Evolutionary conservation across 148 eudicot genomes (phyloP).

Genomic region (Polygonum maritimum): DNA sequence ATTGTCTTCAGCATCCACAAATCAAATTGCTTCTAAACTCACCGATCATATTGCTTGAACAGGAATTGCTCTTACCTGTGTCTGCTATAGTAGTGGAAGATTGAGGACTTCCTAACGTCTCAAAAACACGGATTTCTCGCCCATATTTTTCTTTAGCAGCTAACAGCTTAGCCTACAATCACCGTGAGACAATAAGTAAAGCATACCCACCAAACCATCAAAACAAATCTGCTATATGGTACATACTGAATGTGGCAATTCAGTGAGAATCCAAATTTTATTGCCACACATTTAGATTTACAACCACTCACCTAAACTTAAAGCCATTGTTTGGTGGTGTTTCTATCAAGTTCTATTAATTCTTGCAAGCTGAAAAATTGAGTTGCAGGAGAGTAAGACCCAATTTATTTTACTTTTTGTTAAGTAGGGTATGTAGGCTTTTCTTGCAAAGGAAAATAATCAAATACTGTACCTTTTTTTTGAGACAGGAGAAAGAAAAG

Average conservation of each 20-base stretch:
- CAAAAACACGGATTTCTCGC: constrained; percentile 66
- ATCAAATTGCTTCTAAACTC: not conserved
- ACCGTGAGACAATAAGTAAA: not conserved
- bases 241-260: not conserved
- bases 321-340: too few species aligned
- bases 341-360: too few species aligned
- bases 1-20: not conserved
- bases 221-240: not conserved
- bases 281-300: not conserved
- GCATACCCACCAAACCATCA: not conserved
- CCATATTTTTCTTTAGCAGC: constrained; percentile 65
- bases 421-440: not conserved
- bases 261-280: not conserved
- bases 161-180: constrained; percentile 48
- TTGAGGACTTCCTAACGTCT: constrained; percentile 41
- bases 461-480: not conserved
- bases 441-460: not conserved
- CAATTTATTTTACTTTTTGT: not conserved
- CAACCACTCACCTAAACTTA: not conserved
- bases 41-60: not conserved
- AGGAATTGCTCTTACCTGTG: not conserved
- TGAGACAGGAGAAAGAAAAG: not conserved
- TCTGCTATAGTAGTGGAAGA: constrained; percentile 14
- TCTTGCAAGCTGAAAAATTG: not conserved
- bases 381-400: not conserved